Evolutionary conservation across 768 basidiomycete genomes (phyloP), one percentile per base, ranked within the genome.

Genomic region (Scleroderma citrinum): DNA sequence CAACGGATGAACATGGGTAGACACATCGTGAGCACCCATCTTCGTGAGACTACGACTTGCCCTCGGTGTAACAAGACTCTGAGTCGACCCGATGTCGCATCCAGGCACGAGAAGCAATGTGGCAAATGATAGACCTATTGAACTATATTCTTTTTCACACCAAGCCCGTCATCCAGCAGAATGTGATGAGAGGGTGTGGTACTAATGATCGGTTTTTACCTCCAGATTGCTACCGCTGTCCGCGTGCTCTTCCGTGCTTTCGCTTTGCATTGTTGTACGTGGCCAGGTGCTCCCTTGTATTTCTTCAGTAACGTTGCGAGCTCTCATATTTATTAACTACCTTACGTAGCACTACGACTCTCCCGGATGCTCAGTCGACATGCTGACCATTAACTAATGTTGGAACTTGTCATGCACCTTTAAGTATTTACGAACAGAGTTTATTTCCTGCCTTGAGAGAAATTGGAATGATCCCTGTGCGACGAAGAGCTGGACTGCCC

Each of bases 1-100:
- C 63, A 64, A 20, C 60, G 63, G 36, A 65, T 65, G 63, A 64
- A 64, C 24, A 47, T 64, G 6, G 56, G 63, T 1, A 61, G 63
- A 2, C 63, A 64, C 34, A 59, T 64, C 7, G 63, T 64, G 16
- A 60, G 63, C 11, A 46, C 61, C 41, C 63, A 64, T 35, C 61
- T 64, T 0, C 55, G 55, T 3, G 63, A 56, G 11, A 51, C 55
- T 5, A 60, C 63, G 17, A 52, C 1, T 7, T 64, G 63, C 19
- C 61, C 56, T 26, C 54, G 44, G 38, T 64, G 63, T 30, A 36
- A 44, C 6, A 63, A 44, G 47, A 56, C 43, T 11, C 61, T 64
- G 35, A 55, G 63, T 36, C 56, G 63, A 1, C 63, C 63, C 0
- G 63, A 64, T 10, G 63, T 64, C 13, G 63, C 65, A 1, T 39